Evolutionary conservation across 2,329 filamentous ascomycete species (phyloP).

Genomic region (Orbilia oligospora): DNA sequence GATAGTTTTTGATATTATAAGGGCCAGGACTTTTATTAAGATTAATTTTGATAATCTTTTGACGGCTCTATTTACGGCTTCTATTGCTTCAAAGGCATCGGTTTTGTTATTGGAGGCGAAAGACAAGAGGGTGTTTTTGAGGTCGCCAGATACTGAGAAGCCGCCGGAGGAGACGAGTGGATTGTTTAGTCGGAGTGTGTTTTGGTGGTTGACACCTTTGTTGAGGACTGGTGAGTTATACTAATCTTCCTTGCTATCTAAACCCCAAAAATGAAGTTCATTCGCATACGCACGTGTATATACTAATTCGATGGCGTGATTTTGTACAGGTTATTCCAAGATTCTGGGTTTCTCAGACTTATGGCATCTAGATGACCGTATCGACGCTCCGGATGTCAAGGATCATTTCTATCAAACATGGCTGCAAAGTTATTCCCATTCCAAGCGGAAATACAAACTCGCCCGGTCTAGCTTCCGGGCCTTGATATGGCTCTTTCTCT

Average conservation of each 20-base stretch:
- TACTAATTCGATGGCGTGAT: neutral
- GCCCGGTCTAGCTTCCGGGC: slow-evolving; percentile 49
- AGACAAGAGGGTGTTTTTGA: slow-evolving; percentile 44
- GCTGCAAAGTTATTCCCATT: slow-evolving; percentile 33
- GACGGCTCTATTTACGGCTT: slow-evolving; percentile 43
- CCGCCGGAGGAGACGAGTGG: slow-evolving; percentile 66
- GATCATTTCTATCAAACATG: slow-evolving; percentile 51
- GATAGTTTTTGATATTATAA: slow-evolving; percentile 47
- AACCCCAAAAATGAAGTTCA: too few species aligned
- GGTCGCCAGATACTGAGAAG: slow-evolving; percentile 62
- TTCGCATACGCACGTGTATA: too few species aligned
- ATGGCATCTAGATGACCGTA: slow-evolving; percentile 46
- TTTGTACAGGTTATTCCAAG: slow-evolving; percentile 40
- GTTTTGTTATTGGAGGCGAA: slow-evolving; percentile 56
- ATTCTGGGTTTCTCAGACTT: slow-evolving; percentile 45
- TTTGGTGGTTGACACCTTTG: slow-evolving; percentile 67
- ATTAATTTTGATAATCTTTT: slow-evolving; percentile 50
- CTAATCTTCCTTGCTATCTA: too few species aligned
- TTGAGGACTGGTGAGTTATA: slow-evolving; percentile 60
- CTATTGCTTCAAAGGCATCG: slow-evolving; percentile 43
- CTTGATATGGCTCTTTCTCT: slow-evolving; percentile 46
- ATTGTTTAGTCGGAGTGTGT: slow-evolving; percentile 66
- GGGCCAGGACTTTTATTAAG: slow-evolving; percentile 45
- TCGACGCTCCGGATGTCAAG: slow-evolving; percentile 38
- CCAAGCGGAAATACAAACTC: slow-evolving; percentile 40